These are phyloP conservation scores for Tylopilus vinaceipallidus DNA, from an alignment of 768 basidiomycete species.

Conservation along the genomic window DNA sequence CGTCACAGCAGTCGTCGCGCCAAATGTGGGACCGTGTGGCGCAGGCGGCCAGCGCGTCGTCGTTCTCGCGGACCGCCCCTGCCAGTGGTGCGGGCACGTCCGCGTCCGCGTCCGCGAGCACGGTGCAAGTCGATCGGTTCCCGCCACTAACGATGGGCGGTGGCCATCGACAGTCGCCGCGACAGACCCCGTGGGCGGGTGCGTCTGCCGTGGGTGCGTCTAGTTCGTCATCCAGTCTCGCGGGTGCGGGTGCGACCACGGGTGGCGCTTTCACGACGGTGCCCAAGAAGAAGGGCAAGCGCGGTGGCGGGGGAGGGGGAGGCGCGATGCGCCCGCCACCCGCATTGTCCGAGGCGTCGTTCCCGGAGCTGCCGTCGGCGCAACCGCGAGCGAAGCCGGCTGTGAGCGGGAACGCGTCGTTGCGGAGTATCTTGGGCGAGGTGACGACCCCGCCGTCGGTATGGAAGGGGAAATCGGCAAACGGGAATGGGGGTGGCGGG, in stretches of 20 bases:
- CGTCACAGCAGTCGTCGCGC: constrained; percentile 55
- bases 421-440: constrained; percentile 56
- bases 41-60: constrained; percentile 59
- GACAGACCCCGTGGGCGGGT: constrained; percentile 64
- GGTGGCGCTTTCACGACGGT: background rate
- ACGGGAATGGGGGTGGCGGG: constrained; percentile 3
- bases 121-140: constrained; percentile 24
- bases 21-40: constrained; percentile 88
- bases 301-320: too few species aligned
- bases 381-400: constrained; percentile 41
- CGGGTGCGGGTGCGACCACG: too few species aligned
- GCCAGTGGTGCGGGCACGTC: constrained; percentile 11
- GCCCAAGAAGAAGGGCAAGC: constrained; percentile 14
- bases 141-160: constrained; percentile 26
- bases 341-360: constrained; percentile 52
- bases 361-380: constrained; percentile 66
- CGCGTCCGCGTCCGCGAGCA: constrained; percentile 29
- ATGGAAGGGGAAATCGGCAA: too few species aligned
- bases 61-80: constrained; percentile 31
- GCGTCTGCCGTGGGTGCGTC: constrained; percentile 9
- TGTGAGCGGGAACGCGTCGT: constrained; percentile 62
- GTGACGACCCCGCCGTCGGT: constrained; percentile 28
- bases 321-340: constrained; percentile 28
- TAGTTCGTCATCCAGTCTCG: background rate
- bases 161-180: constrained; percentile 42